Conservation (phyloP, 1,284 basidiomycete species). For the Cryptococcus maquisensis region DNA sequence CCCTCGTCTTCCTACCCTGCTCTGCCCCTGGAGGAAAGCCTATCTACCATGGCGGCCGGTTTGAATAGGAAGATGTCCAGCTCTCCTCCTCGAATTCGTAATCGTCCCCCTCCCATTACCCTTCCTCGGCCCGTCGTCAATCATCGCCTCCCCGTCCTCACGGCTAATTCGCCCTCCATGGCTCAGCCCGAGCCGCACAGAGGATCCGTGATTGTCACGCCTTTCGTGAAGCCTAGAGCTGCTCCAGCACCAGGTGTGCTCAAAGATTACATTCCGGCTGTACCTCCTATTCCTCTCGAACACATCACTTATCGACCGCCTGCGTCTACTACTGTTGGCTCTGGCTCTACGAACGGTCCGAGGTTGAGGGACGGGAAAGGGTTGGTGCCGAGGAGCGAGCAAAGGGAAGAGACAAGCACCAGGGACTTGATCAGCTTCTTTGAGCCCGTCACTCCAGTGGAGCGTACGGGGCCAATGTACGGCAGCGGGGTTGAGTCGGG, state of each 20-base stretch:
- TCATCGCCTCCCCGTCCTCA: constrained; percentile 8
- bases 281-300: background rate
- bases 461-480: too few species aligned
- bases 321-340: too few species aligned
- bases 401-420: background rate
- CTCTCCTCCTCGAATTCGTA: background rate
- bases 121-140: constrained; percentile 4
- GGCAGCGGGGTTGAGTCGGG: background rate
- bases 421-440: constrained; percentile 17
- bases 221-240: constrained; percentile 23
- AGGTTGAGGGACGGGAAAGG: too few species aligned
- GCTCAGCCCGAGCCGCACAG: too few species aligned
- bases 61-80: background rate
- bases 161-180: constrained; percentile 3
- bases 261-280: background rate
- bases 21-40: background rate
- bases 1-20: background rate
- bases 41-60: background rate
- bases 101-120: constrained; percentile 12
- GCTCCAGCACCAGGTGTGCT: constrained; percentile 19
- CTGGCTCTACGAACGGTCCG: too few species aligned
- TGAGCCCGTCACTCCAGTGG: constrained; percentile 28
- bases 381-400: background rate
- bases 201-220: constrained; percentile 8
- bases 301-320: too few species aligned